Evolutionary conservation across 805 yeast genomes (phyloP), one percentile per base, ranked within the genome.

Genomic region (Saccharomyces mikatae): DNA sequence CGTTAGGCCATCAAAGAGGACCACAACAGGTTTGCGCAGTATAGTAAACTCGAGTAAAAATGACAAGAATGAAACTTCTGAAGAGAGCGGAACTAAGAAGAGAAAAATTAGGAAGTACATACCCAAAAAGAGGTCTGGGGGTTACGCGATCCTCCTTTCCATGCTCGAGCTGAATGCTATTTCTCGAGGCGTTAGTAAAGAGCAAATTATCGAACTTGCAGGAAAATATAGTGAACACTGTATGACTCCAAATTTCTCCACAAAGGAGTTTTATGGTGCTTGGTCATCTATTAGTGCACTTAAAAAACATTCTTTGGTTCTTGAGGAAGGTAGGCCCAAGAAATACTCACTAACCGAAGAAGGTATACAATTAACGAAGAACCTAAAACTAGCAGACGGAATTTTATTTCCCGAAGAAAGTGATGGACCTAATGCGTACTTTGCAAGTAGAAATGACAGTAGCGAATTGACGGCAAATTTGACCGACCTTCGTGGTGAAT

Each of bases 61-160:
- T 28, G 30, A 31, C 29, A 26, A n/a, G 11, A 49, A 49, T n/a
- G 46, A 17, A 41, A 29, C n/a, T 21, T 54, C 56, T 6, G 58
- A 56, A 11, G 58, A 59, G 14, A 63, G 59, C 46, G 48, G 52
- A 10, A 57, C 53, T 10, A 68, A 63, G 54, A 66, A 60, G 57
- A 56, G 56, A 49, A 64, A 61, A 29, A 62, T 59, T 31, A 66
- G 70, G 48, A 74, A 70, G 41, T 89, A 87, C 66, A 76, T 89
- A 0, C 97, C 97, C 0, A 76, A 75, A 49, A 81, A 82, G 56
- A 71, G 91, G 36, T 82, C 94, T 0, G 97, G 97, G 1, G 95
- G 87, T 0, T 91, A 87, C 71, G 96, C 94, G 0, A 86, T 90
- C 8, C 62, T 90, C 21, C 57, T 89, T 21, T 83, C 84, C 0